Percentiles rank a stretch among this genome's conserved stretches.
Evolutionary conservation across 768 basidiomycete species (phyloP).

Genomic region (Leccinum broughii): DNA sequence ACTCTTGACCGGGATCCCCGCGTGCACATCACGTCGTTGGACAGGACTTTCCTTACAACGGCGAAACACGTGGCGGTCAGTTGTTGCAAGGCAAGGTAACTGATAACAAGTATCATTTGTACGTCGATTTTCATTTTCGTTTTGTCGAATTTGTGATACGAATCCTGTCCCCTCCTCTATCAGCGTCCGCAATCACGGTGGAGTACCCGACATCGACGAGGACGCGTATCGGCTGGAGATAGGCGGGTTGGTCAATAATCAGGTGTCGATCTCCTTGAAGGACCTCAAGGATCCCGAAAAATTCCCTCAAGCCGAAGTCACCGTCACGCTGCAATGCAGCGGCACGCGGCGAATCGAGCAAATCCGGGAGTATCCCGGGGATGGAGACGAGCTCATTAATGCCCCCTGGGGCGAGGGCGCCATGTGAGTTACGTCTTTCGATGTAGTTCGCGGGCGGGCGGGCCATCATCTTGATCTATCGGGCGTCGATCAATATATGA

Average conservation of each 20-base stretch:
- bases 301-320: constrained; percentile 42
- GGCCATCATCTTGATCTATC: background rate
- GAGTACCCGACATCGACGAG: constrained; percentile 49
- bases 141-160: background rate
- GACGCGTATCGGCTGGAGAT: constrained; percentile 51
- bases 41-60: constrained; percentile 55
- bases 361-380: constrained; percentile 52
- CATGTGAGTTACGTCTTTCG: constrained; percentile 36
- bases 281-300: constrained; percentile 45
- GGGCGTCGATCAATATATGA: background rate
- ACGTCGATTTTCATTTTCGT: constrained; percentile 15
- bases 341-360: constrained; percentile 55
- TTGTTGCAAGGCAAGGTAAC: constrained; percentile 48
- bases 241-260: constrained; percentile 49
- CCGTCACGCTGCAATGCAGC: constrained; percentile 56
- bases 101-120: constrained; percentile 52
- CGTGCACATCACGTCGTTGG: background rate
- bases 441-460: background rate
- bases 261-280: constrained; percentile 44
- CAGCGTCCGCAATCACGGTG: constrained; percentile 56
- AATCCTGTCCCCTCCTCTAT: background rate
- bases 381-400: constrained; percentile 54
- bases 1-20: background rate
- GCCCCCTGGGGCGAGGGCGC: constrained; percentile 56
- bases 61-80: constrained; percentile 47